Conservation (phyloP, 2,329 filamentous ascomycete species). For the Penicillium sp. region DNA sequence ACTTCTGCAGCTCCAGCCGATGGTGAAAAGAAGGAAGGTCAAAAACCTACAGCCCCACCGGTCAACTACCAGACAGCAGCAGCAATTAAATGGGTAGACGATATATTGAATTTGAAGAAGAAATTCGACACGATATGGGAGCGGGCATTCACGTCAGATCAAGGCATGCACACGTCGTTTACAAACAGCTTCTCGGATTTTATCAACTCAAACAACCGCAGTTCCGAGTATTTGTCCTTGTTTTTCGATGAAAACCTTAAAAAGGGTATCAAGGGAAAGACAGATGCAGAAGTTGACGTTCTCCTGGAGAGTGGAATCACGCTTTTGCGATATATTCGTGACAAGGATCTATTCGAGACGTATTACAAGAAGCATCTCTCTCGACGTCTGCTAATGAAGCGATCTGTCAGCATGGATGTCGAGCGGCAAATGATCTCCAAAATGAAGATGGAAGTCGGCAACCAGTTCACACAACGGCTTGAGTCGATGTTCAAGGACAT, state of each 20-base stretch:
- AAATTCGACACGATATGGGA: conserved; percentile 82
- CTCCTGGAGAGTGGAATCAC: conserved; percentile 87
- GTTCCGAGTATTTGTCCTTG: conserved; percentile 88
- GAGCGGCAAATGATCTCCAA: conserved; percentile 94
- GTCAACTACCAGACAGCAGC: conserved; percentile 77
- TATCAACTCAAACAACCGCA: conserved; percentile 82
- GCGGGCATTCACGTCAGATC: conserved; percentile 69
- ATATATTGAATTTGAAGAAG: conserved; percentile 78
- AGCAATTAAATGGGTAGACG: conserved; percentile 92
- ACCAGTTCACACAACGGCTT: conserved; percentile 86
- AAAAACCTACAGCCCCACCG: conserved; percentile 34
- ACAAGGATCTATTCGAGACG: conserved; percentile 91
- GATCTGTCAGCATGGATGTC: conserved; percentile 84
- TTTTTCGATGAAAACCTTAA: conserved; percentile 98
- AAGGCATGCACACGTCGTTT: conserved; percentile 73
- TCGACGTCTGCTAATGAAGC: conserved; percentile 78
- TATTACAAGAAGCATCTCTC: conserved; percentile 98
- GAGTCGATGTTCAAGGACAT: conserved; percentile 99
- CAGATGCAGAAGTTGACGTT: conserved; percentile 77
- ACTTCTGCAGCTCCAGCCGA: conserved; percentile 55
- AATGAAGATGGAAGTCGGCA: conserved; percentile 96
- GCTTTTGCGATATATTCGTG: conserved; percentile 79
- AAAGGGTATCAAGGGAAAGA: conserved; percentile 88
- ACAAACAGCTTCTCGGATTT: conserved; percentile 87
- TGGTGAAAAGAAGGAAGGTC: conserved; percentile 44